phyloP scores from a whole-genome alignment of 805 yeast genomes.

The Brettanomyces sp. region DNA sequence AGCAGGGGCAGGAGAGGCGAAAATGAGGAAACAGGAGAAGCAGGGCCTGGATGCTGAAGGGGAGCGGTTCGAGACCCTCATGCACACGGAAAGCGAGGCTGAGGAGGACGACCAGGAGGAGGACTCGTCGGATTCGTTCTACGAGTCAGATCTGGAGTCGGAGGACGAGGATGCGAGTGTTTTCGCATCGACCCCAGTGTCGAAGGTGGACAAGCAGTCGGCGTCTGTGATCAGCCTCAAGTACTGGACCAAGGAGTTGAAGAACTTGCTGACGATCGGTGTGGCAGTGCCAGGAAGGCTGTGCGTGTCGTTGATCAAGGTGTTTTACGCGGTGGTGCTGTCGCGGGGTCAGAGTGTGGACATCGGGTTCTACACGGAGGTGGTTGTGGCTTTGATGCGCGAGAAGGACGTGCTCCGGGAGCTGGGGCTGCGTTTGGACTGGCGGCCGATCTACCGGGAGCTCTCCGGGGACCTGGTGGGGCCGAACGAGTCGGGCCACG shows the following conservation, averaged over 20 bases:
- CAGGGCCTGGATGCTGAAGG: conserved; percentile 23
- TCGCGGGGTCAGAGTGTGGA: conserved; percentile 64
- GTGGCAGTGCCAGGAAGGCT: conserved; percentile 65
- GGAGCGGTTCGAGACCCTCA: conserved; percentile 20
- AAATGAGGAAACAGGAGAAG: background rate
- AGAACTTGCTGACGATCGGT: conserved; percentile 69
- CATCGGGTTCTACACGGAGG: conserved; percentile 48
- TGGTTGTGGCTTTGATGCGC: conserved; percentile 50
- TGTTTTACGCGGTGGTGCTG: conserved; percentile 63
- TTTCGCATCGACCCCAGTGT: conserved; percentile 36
- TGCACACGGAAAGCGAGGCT: conserved; percentile 21
- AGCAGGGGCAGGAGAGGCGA: conserved; percentile 18
- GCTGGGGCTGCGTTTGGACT: conserved; percentile 38
- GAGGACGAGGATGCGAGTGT: conserved; percentile 34
- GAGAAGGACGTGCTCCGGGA: conserved; percentile 32
- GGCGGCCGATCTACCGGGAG: conserved; percentile 36
- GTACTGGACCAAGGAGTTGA: conserved; percentile 82
- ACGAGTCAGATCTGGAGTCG: conserved; percentile 23
- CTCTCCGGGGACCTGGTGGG: conserved; percentile 30
- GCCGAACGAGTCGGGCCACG: conserved; percentile 40
- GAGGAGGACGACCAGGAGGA: conserved; percentile 28
- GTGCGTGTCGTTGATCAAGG: conserved; percentile 52
- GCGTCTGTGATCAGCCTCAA: conserved; percentile 68
- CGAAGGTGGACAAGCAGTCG: conserved; percentile 53
- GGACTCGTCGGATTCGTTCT: conserved; percentile 28